Evolutionary conservation across 192 early-diverging fungal species (phyloP).

Genomic region (Umbelopsis sp.): DNA sequence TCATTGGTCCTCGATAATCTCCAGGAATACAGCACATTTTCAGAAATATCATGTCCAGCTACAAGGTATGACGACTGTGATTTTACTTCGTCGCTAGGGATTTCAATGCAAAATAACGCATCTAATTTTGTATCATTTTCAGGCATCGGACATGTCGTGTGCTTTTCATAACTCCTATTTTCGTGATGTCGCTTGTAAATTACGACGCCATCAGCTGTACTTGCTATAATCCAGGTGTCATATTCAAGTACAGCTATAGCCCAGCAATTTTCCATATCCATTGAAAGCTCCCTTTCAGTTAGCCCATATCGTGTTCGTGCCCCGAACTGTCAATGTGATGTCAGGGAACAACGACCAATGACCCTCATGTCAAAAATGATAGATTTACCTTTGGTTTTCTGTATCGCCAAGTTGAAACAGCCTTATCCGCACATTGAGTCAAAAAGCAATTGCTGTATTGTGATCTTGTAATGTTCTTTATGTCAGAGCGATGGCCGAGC

Average conservation of each 20-base stretch:
- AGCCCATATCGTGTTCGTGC: neutral
- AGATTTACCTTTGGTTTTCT: constrained; percentile 52
- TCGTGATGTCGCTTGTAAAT: no score
- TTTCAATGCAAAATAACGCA: neutral
- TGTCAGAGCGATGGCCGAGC: constrained; percentile 63
- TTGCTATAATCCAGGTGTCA: neutral
- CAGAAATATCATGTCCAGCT: neutral
- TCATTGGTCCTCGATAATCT: neutral
- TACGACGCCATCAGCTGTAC: no score
- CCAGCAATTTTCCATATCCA: neutral
- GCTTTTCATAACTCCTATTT: no score
- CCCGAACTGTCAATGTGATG: neutral
- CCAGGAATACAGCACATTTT: neutral
- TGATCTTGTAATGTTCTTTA: constrained; percentile 48
- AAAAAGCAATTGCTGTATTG: constrained; percentile 47
- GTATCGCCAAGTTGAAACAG: constrained; percentile 57
- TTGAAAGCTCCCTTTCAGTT: neutral
- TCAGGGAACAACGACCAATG: neutral
- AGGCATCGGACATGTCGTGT: no score
- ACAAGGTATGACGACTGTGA: neutral
- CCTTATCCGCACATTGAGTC: constrained; percentile 52
- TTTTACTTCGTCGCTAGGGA: neutral
- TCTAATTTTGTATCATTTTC: no score
- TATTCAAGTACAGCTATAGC: neutral
- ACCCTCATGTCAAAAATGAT: neutral